Evolutionary conservation across 2,329 filamentous ascomycete genomes (phyloP), one percentile per base, ranked within the genome.

Genomic region (Fusarium sp.): DNA sequence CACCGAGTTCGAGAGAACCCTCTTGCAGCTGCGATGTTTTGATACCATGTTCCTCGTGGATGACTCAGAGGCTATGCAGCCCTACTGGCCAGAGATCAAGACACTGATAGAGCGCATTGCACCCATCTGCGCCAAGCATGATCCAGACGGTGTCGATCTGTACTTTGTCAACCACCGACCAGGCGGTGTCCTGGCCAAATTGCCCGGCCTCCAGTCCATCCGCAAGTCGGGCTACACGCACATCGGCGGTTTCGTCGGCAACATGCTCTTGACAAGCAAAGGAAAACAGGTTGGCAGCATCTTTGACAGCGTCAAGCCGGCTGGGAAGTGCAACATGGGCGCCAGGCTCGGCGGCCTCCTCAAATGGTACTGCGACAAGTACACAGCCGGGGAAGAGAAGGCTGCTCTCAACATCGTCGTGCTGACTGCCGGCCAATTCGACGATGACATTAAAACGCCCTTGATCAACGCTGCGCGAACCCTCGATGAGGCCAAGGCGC

Each of bases 361-460:
- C 17, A 67, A 67, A 39, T 67, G 64, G 64, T 67, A 67, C 45
- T 67, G 64, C 32, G 64, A 67, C 18, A 67, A 67, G 32, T 67
- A 60, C 34, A 66, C 62, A 3, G 62, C 38, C 17, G 64, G 64
- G 22, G 64, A 67, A 13, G 64, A 67, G 20, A 66, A 67, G 26
- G 64, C 64, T 2, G 64, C 64, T 36, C 64, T 67, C 39, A 67
- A 67, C 17, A 67, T 67, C 3, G 51, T 66, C 13, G 62, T 67
- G 0, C 51, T 67, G 8, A 67, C 64, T 30, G 64, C 64, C 13
- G 64, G 64, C 4, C 22, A 50, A n/a, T 67, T 67, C 28, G 64
- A 67, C n/a, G 64, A 67, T 18, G 64, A 67, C 20, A 67, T 67
- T n/a, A 67, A 67, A 34, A 44, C 64, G 8, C 64, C 64, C 3